A percentile compares a stretch with the other conserved stretches of the same genome.
These are phyloP conservation scores for Globisporangium cederbergense DNA, from an alignment of 352 stramenopile species.

Conservation along the genomic window DNA sequence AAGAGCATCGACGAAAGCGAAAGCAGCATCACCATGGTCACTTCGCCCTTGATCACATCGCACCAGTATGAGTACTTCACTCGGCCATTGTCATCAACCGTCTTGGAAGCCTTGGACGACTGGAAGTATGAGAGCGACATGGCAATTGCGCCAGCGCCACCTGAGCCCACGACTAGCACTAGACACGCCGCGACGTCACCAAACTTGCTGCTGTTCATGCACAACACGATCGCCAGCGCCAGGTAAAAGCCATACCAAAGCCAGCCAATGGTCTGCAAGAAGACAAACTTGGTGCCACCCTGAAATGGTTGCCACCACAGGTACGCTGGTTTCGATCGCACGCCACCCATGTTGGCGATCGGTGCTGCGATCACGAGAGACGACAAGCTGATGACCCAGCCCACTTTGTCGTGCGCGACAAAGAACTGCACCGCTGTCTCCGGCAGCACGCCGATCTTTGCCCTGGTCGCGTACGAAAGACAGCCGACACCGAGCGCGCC, in stretches of 20 bases:
- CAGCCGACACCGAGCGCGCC: constrained; percentile 23
- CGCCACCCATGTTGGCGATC: constrained; percentile 36
- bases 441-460: constrained; percentile 3
- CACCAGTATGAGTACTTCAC: neutral
- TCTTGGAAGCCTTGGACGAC: neutral
- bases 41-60: constrained; percentile 23
- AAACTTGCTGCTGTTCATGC: constrained; percentile 34
- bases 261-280: constrained; percentile 56
- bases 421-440: constrained; percentile 12
- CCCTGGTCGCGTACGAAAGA: constrained; percentile 22
- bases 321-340: constrained; percentile 27
- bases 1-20: constrained; percentile 33
- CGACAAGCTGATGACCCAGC: constrained; percentile 33
- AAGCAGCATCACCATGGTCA: constrained; percentile 39
- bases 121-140: constrained; percentile 40
- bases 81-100: neutral
- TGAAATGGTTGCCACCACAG: constrained; percentile 51
- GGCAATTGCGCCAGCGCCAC: constrained; percentile 24
- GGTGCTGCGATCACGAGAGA: constrained; percentile 33
- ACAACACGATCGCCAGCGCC: constrained; percentile 33
- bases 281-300: constrained; percentile 55
- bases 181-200: constrained; percentile 23
- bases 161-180: constrained; percentile 33
- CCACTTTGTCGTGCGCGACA: constrained; percentile 32
- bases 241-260: constrained; percentile 55